Conservation (phyloP, 1,139 yeast species). For the Scheffersomyces illinoinensis region DNA sequence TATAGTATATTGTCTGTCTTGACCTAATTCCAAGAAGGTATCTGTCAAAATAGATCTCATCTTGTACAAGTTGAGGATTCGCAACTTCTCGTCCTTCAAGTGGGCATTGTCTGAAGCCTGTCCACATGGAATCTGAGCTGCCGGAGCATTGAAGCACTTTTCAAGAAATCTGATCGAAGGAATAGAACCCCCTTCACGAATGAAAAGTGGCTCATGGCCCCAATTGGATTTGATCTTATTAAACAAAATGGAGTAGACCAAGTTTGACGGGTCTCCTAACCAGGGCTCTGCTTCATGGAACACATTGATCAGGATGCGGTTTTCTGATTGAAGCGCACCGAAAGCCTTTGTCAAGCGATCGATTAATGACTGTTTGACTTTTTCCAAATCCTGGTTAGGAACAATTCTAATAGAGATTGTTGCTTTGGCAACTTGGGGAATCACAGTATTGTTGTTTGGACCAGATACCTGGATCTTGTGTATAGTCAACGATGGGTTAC, state of each 20-base stretch:
- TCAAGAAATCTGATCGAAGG: conserved; percentile 88
- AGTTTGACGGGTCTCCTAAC: conserved; percentile 83
- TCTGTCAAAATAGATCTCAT: conserved; percentile 65
- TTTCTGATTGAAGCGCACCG: conserved; percentile 51
- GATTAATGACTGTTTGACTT: conserved; percentile 53
- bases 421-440: conserved; percentile 79
- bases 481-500: conserved; percentile 86
- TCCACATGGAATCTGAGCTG: conserved; percentile 96
- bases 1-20: not conserved
- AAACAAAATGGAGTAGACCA: conserved; percentile 65
- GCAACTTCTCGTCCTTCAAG: conserved; percentile 78
- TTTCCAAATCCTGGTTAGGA: conserved; percentile 76
- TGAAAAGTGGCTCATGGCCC: conserved; percentile 75
- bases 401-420: conserved; percentile 82
- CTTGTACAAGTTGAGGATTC: conserved; percentile 76
- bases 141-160: conserved; percentile 78
- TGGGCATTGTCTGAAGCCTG: conserved; percentile 96
- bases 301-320: conserved; percentile 58
- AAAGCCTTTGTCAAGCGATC: conserved; percentile 49
- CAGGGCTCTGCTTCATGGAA: conserved; percentile 93
- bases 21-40: conserved; percentile 46
- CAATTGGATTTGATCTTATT: conserved; percentile 62
- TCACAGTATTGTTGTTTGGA: conserved; percentile 86
- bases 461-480: conserved; percentile 87
- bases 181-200: conserved; percentile 96